Percentiles rank a stretch among this genome's conserved stretches.
These are phyloP conservation scores for Parmelia sp. DNA, from an alignment of 495 filamentous ascomycete species.

Conservation along the genomic window DNA sequence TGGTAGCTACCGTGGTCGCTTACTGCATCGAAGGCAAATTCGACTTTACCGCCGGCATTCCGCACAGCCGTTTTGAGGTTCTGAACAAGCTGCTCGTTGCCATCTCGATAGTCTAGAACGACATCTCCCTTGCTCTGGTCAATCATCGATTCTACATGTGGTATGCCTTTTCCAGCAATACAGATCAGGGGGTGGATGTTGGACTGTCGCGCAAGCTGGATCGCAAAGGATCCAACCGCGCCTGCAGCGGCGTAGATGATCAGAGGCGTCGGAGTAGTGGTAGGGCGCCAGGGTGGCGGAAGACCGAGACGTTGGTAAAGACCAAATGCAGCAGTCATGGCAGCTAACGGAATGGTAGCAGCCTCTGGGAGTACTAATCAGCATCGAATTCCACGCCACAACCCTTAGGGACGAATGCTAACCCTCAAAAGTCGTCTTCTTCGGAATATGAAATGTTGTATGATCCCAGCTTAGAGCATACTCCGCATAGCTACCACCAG, in stretches of 20 bases:
- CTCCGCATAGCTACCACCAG: conserved; percentile 60
- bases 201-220: conserved; percentile 59
- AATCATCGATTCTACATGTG: conserved; percentile 54
- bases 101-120: conserved; percentile 64
- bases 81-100: conserved; percentile 47
- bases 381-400: not conserved
- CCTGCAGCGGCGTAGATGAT: conserved; percentile 63
- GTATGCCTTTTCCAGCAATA: conserved; percentile 53
- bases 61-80: conserved; percentile 44
- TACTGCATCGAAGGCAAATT: conserved; percentile 54
- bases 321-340: conserved; percentile 64
- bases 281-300: conserved; percentile 56
- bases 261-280: conserved; percentile 44
- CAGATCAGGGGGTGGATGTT: conserved; percentile 71
- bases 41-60: conserved; percentile 21
- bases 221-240: conserved; percentile 61
- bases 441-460: conserved; percentile 64
- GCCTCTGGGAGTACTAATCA: conserved; percentile 44
- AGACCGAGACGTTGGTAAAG: conserved; percentile 54
- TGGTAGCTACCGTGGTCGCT: conserved; percentile 43
- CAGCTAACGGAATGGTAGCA: conserved; percentile 65
- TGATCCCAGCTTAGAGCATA: conserved; percentile 60
- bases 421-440: conserved; percentile 62
- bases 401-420: conserved; percentile 7
- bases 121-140: conserved; percentile 59